Base-by-base conservation (phyloP, 371 early-diverging fungal genomes). In the Mucor saturninus region DNA sequence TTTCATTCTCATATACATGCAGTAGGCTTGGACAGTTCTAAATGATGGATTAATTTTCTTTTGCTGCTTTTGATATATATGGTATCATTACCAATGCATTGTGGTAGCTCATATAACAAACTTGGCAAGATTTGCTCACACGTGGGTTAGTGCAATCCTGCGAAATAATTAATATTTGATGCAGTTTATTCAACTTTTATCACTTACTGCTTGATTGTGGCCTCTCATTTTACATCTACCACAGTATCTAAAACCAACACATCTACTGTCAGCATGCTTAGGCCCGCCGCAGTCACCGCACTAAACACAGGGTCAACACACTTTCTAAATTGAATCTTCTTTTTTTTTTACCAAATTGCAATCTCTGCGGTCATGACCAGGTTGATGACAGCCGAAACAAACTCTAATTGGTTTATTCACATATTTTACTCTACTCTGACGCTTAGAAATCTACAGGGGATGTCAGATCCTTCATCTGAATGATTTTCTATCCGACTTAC, bases 221-320 rank as follows among this genome's bases (percentile, higher is more conserved):
- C 69, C 69, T 35, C 61, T 52, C 10, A 21, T 35, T 30, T 69
- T 69, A 45, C 70, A 69, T 30, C 45, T 45, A 13, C 13, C 3
- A 32, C 70, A 69, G 38, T 65, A 65, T 0, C 42, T 48, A 13
- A 43, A 31, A 7, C 59, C 61, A 4, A 28, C 9, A 32, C 70
- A 69, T 6, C 46, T 14, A 2, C 1, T 2, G 7, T 35, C 52
- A 2, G 14, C 14, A 21, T 69, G 70, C 26, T 49, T 61, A 9
- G 31, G 52, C 5, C 15, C 15, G 15, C 70, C 70, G 45, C 70
- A 69, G 2, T 39, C 38, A 5, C 0, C 31, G 30, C 70, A 69
- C 15, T 50, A 50, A 4, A 30, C 10, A 50, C 21, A 21, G 21
- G 21, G 21, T 21, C 21, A 21, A 21, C 21, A 21, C 21, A 21